phyloP scores from a whole-genome alignment of 2,329 filamentous ascomycete species.

The Akanthomyces dipterigenus region DNA sequence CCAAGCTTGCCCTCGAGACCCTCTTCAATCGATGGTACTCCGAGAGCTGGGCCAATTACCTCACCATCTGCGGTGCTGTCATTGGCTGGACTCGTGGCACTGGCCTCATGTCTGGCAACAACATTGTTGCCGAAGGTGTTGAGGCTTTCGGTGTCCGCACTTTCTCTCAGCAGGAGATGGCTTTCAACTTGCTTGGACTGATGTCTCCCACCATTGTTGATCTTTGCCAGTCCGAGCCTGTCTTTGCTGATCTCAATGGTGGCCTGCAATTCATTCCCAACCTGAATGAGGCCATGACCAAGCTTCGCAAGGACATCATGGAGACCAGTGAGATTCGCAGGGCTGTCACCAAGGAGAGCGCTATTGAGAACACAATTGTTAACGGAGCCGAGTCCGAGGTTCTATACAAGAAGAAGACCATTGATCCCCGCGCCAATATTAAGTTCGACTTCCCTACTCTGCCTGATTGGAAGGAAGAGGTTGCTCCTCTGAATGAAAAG shows the following conservation, averaged over 20 bases:
- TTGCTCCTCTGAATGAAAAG: slow-evolving; percentile 79
- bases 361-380: slow-evolving; percentile 94
- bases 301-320: slow-evolving; percentile 87
- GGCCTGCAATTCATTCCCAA: slow-evolving; percentile 96
- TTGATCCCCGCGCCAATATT: slow-evolving; percentile 93
- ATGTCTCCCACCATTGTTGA: slow-evolving; percentile 94
- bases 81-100: slow-evolving; percentile 99
- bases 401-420: slow-evolving; percentile 88
- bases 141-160: slow-evolving; percentile 95
- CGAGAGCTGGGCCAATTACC: slow-evolving; percentile 94
- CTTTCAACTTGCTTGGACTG: slow-evolving; percentile 92
- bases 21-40: slow-evolving; percentile 98
- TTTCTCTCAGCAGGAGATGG: slow-evolving; percentile 99
- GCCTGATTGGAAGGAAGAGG: slow-evolving; percentile 85
- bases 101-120: slow-evolving; percentile 96
- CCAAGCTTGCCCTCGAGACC: slow-evolving; percentile 93
- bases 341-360: slow-evolving; percentile 90
- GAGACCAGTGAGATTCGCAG: slow-evolving; percentile 90
- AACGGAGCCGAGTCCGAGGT: slow-evolving; percentile 90
- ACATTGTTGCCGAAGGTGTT: slow-evolving; percentile 93
- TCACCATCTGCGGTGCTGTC: slow-evolving; percentile 95
- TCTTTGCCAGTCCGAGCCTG: slow-evolving; percentile 89
- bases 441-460: slow-evolving; percentile 92
- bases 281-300: slow-evolving; percentile 89
- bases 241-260: slow-evolving; percentile 95